Base-by-base conservation (phyloP, 140 eudicot species). In the Ambrosia hybrid region DNA sequence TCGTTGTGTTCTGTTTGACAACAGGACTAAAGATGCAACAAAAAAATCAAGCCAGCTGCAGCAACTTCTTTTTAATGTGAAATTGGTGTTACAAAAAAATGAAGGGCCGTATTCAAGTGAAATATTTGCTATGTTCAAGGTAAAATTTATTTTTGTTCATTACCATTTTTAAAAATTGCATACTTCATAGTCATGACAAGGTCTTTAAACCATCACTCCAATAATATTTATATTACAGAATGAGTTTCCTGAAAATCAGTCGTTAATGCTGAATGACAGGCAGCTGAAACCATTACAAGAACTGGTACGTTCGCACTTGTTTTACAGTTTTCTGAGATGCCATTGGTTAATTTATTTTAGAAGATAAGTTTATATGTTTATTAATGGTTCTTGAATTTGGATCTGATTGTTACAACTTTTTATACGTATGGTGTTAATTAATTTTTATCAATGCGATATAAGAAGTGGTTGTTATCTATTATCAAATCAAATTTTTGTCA, bases 71-170 rank as follows among this genome's bases (percentile, higher is more conserved):
- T 51, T 46, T 9, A 84, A 79, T 21, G 88, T 91, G 6, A 81
- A 86, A 65, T 11, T 4, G 53, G 92, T 89, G 61, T 58, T 76
- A 2, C 78, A 66, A 4, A 84, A 76, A 17, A 89, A 89, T 46
- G 82, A 79, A 30, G 89, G 92, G 59, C 92, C 96, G 7, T 92
- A 85, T 61, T 81, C 92, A 2, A 81, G 85, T 78, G 89, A 85
- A 66, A 36, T 87, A 8, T 85, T 80, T 68, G 67, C 75, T 69
- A 84, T 87, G 78, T 15, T 82, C 67, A 76, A 85, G 90, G 90
- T 68, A 83, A 88, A 70, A 85, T 88, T 43, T 59, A n/a, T 14
- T 45, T 5, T 26, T 16, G 33, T 9, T 33, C 17, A 49, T 48
- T 62, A 6, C 1, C 14, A 12, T 12, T 51, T 38, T 57, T 8